phyloP scores from a whole-genome alignment of 345 rosid species.

The Fremontodendron californicum region DNA sequence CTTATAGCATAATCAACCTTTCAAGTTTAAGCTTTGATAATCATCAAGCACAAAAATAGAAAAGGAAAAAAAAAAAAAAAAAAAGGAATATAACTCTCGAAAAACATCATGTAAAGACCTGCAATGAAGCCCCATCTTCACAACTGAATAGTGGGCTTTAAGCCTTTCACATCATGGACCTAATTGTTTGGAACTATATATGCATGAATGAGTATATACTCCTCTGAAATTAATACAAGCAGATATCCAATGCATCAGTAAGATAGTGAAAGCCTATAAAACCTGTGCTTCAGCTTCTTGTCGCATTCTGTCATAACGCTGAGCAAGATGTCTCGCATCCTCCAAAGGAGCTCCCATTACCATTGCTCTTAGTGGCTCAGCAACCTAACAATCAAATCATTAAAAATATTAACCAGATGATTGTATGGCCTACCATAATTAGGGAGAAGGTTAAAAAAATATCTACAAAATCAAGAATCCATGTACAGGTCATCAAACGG shows the following conservation, averaged over 20 bases:
- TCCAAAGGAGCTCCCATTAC: conserved; percentile 91
- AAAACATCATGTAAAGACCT: not conserved
- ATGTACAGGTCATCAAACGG: not conserved
- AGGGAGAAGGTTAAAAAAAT: not conserved
- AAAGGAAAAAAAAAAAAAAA: not conserved
- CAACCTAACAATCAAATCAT: conserved; percentile 52
- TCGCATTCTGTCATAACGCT: conserved; percentile 88
- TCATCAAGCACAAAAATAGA: not conserved
- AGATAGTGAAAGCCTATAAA: conserved; percentile 11
- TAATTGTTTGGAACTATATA: not conserved
- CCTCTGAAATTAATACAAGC: not conserved
- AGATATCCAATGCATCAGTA: not conserved
- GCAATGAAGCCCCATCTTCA: conserved; percentile 3
- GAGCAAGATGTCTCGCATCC: conserved; percentile 97
- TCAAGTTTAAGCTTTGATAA: not conserved
- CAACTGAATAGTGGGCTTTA: not conserved
- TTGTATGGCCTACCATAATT: not conserved
- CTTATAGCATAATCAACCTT: not conserved
- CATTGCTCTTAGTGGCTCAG: conserved; percentile 94
- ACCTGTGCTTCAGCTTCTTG: conserved; percentile 98
- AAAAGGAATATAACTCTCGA: not conserved
- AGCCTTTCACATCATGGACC: not conserved
- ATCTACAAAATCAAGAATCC: not conserved
- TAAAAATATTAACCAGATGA: conserved; percentile 18
- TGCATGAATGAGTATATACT: not conserved